Base-by-base conservation (phyloP, 257 asterid species). In the Thymus mandschuricus region DNA sequence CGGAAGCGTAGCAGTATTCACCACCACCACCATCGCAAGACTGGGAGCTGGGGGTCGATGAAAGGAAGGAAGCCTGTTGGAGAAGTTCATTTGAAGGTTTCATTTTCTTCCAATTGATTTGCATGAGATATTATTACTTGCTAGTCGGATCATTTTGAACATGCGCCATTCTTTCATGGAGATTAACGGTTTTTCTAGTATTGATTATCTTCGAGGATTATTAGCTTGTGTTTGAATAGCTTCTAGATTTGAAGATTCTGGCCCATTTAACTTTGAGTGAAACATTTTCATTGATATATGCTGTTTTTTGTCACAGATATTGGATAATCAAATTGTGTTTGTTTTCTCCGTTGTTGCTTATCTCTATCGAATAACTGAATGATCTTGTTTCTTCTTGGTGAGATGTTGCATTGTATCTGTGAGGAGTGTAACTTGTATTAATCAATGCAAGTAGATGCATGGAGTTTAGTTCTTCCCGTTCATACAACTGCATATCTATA, bases 21-120 rank as follows among this genome's bases (percentile, higher is more conserved):
- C 9, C 63, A 66, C 70, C 83, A 68, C n/a, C n/a, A n/a, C n/a
- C n/a, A n/a, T 73, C 86, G 71, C 3, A 79, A 76, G 76, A 81
- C 38, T 66, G 81, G 73, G 30, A 66, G 35, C 34, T 41, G 70
- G 52, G 73, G 79, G 5, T 80, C 86, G 38, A 74, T 76, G 21
- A 78, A 65, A 70, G 71, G 73, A 64, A 82, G 89, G 71, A 88
- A 80, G 67, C 98, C 98, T 51, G 78, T 92, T 51, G 98, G 99
- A 72, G 99, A 95, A 95, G 91, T 94, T 80, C 99, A 94, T 86
- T 84, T 94, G 73, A 94, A 94, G 99, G 92, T 86, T 66, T 30
- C 6, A 8, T 58, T 46, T 41, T 12, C 43, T 58, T 27, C 43
- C 51, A 28, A n/a, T 61, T 63, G 33, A 57, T 52, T 74, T 69